phyloP scores from a whole-genome alignment of 495 filamentous ascomycete genomes.

The Patellaria atrata region DNA sequence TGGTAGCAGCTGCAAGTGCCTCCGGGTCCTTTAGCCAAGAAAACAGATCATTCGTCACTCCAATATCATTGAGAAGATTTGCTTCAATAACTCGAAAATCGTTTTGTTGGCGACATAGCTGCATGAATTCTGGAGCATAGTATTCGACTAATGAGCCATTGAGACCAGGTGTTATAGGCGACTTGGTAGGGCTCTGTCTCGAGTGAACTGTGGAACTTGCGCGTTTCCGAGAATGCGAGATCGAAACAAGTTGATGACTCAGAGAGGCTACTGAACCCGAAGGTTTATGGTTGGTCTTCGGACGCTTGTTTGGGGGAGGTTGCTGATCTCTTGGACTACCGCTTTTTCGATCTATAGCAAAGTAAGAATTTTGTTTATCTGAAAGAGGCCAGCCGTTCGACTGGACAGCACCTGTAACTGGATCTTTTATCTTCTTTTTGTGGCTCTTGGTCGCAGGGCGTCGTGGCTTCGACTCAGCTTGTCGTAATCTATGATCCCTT shows the following conservation, averaged over 20 bases:
- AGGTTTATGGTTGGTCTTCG: conserved; percentile 60
- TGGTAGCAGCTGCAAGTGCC: conserved; percentile 29
- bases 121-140: conserved; percentile 59
- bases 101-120: conserved; percentile 49
- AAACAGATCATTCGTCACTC: conserved; percentile 50
- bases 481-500: conserved; percentile 38
- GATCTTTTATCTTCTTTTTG: conserved; percentile 51
- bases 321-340: conserved; percentile 45
- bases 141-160: conserved; percentile 41
- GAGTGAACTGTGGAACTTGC: conserved; percentile 30
- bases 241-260: conserved; percentile 31
- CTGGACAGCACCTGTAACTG: conserved; percentile 32
- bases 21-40: conserved; percentile 57
- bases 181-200: conserved; percentile 39
- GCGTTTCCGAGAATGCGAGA: conserved; percentile 39
- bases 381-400: conserved; percentile 28
- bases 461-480: conserved; percentile 41
- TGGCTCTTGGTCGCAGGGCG: conserved; percentile 26
- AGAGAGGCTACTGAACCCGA: conserved; percentile 50
- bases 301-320: conserved; percentile 50
- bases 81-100: conserved; percentile 40
- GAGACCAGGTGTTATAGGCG: conserved; percentile 31
- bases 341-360: conserved; percentile 30
- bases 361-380: conserved; percentile 24
- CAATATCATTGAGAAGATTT: conserved; percentile 55